phyloP scores from a whole-genome alignment of 805 yeast genomes.

The Wickerhamiella shivajii region DNA sequence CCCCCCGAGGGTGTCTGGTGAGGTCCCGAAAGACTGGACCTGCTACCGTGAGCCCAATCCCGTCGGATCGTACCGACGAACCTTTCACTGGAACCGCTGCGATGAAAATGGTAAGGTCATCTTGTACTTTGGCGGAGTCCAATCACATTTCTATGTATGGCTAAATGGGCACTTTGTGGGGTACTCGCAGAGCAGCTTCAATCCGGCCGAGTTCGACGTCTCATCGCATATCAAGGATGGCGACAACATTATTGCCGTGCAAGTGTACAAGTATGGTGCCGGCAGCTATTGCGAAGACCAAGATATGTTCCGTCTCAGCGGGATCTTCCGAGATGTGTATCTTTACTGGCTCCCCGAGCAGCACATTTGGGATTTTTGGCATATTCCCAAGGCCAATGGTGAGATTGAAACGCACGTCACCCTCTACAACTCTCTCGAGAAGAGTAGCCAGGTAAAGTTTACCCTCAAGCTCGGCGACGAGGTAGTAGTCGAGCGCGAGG shows the following conservation, averaged over 20 bases:
- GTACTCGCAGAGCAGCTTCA: conserved; percentile 25
- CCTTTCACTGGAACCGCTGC: conserved; percentile 17
- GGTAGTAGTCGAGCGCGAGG: neutral
- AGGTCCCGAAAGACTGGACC: conserved; percentile 7
- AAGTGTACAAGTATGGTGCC: conserved; percentile 25
- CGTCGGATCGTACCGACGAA: conserved; percentile 24
- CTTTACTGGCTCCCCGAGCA: neutral
- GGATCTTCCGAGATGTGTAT: conserved; percentile 27
- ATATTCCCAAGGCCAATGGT: conserved; percentile 19
- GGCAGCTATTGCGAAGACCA: conserved; percentile 28
- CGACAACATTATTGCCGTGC: conserved; percentile 17
- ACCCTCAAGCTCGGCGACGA: neutral
- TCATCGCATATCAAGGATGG: conserved; percentile 10
- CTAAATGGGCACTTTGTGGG: conserved; percentile 25
- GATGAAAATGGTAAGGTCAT: conserved; percentile 15
- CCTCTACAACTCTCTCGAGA: conserved; percentile 11
- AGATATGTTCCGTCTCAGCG: conserved; percentile 30
- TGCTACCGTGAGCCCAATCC: conserved; percentile 19
- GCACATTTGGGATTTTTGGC: conserved; percentile 6
- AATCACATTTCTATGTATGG: conserved; percentile 24
- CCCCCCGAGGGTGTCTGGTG: conserved; percentile 25
- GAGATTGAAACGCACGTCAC: neutral
- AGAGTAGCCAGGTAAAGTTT: neutral
- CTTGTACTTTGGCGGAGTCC: conserved; percentile 28
- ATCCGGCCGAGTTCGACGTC: conserved; percentile 25